Base-by-base conservation (phyloP, 2,329 filamentous ascomycete species). In the Fusarium fracticaudum region DNA sequence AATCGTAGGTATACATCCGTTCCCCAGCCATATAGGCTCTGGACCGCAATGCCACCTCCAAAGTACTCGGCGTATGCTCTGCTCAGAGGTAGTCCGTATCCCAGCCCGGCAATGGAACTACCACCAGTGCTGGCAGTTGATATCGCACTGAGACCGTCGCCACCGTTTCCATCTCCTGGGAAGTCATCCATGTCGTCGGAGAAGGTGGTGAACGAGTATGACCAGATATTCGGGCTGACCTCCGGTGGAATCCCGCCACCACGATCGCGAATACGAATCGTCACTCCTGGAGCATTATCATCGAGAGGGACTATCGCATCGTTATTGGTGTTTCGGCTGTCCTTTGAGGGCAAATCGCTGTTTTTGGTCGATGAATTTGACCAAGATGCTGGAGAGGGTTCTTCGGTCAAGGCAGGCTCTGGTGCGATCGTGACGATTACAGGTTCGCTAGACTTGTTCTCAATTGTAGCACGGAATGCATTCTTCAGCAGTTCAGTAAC, bases 1-100 rank as follows among this genome's bases (percentile, higher is more conserved):
- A 93, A 81, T 55, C 89, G 84, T 53, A 93, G 80, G 77, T 93
- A 93, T 4, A 93, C 91, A 79, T 93, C 91, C 11, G 90, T 91
- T 8, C 90, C 96, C 96, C 96, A 99, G 8, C 96, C 96, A 86
- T 94, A 96, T 53, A 98, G 84, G 81, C 94, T 98, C 87, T 99
- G 96, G n/a, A 99, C 92, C 9, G 92, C 92, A 67, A 99, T 96
- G 6, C 95, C 95, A 2, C 96, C 96, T 5, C 96, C 96, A 86
- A 99, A 99, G 79, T 98, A 99, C 85, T 99, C 96, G 2, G 96
- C 96, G 80, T 99, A 99, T 0, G 96, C 96, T 71, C 96, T 89
- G 60, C 95, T 95, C 29, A 99, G 84, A 3, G 96, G 96, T 72
- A 99, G 81, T 1, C 96, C 96, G 81, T 99, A 99, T 3, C 96